Evolutionary conservation across 2,329 filamentous ascomycete species (phyloP).

Genomic region (Diaporthe sp.): DNA sequence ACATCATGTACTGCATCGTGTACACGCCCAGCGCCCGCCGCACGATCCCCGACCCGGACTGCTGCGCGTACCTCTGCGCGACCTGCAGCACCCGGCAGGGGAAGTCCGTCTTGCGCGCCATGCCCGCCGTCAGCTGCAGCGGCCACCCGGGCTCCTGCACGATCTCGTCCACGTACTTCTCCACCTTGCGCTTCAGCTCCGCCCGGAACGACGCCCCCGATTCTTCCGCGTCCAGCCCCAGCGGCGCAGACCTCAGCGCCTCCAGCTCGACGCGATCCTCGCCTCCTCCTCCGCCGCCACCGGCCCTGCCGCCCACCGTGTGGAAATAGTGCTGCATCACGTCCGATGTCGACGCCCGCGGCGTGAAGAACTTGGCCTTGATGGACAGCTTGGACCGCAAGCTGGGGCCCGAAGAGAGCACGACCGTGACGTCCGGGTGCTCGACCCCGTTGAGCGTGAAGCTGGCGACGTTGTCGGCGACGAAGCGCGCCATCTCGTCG

Average conservation of each 20-base stretch:
- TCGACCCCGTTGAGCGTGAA: slow-evolving; percentile 59
- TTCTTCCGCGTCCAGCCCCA: slow-evolving; percentile 61
- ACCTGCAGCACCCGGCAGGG: slow-evolving; percentile 62
- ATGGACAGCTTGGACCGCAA: slow-evolving; percentile 63
- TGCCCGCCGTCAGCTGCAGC: slow-evolving; percentile 63
- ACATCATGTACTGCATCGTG: slow-evolving; percentile 70
- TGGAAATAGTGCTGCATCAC: slow-evolving; percentile 67
- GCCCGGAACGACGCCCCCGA: slow-evolving; percentile 56
- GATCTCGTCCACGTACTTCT: slow-evolving; percentile 64
- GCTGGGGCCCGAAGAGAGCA: slow-evolving; percentile 61
- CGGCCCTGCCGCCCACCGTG: slow-evolving; percentile 47
- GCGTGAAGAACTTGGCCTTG: slow-evolving; percentile 65
- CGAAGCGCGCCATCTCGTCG: slow-evolving; percentile 63
- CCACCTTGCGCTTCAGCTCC: slow-evolving; percentile 60
- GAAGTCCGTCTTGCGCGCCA: slow-evolving; percentile 57
- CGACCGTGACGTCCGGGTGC: slow-evolving; percentile 56
- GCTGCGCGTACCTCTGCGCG: slow-evolving; percentile 61
- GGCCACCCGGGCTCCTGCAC: slow-evolving; percentile 62
- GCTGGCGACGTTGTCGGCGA: slow-evolving; percentile 62
- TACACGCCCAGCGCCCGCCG: slow-evolving; percentile 67
- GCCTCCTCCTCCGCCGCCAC: slow-evolving; percentile 41
- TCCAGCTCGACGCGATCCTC: slow-evolving; percentile 53
- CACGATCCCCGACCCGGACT: slow-evolving; percentile 64
- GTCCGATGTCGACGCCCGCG: slow-evolving; percentile 57
- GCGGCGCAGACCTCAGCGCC: slow-evolving; percentile 60